phyloP scores from a whole-genome alignment of 345 rosid genomes.

The Xanthoceras sorbifolium region DNA sequence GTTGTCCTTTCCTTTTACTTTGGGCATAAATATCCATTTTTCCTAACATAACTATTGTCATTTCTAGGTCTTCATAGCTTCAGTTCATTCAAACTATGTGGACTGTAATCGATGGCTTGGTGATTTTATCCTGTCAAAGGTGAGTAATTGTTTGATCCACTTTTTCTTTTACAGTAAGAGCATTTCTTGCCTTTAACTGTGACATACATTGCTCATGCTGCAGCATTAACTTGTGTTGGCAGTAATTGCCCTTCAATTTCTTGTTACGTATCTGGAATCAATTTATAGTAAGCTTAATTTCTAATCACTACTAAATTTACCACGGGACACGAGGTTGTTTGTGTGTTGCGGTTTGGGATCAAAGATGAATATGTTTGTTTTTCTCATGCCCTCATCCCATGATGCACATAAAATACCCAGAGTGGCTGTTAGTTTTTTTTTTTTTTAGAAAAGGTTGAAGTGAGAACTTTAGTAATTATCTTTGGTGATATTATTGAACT shows the following conservation, averaged over 20 bases:
- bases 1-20: conserved; percentile 11
- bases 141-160: conserved; percentile 23
- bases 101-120: conserved; percentile 98
- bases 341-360: neutral
- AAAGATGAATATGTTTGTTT: neutral
- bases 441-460: neutral
- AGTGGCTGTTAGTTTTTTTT: neutral
- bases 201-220: neutral
- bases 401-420: neutral
- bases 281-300: neutral
- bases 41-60: conserved; percentile 13
- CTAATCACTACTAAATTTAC: no score
- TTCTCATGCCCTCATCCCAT: neutral
- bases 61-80: conserved; percentile 85
- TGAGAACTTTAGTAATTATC: neutral
- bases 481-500: neutral
- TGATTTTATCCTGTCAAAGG: conserved; percentile 92
- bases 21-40: neutral
- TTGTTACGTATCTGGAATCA: neutral
- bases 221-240: neutral
- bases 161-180: neutral
- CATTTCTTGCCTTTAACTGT: neutral
- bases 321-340: neutral
- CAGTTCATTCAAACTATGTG: conserved; percentile 90
- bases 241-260: neutral